Base-by-base conservation (phyloP, 768 basidiomycete genomes). In the Obba rivulosa region DNA sequence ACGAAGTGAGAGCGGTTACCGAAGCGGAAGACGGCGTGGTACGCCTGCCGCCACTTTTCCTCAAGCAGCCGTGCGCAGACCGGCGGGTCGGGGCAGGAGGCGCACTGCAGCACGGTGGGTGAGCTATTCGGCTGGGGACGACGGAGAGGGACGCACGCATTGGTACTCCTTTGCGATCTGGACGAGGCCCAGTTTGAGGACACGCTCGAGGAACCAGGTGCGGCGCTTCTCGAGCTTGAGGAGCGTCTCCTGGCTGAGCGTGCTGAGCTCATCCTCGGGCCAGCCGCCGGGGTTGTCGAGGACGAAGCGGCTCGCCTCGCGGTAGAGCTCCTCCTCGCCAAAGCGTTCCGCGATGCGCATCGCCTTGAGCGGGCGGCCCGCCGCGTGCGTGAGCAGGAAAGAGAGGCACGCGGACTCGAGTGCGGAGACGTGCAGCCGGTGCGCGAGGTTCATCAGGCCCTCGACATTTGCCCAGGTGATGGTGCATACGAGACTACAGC, bases 391-490 rank as follows among this genome's bases (percentile, higher is more conserved):
- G 40, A 96, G 78, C 24, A 97, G 77, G 67, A 96, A 97, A 3
- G 79, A 81, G 24, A 89, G 76, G 65, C 92, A 95, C 60, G 89
- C 82, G 37, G 78, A 77, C 60, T 91, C 87, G 35, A 96, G 73
- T 2, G 86, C 71, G 2, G 88, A 83, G 4, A 90, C 87, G 53
- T 87, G 87, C 47, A 95, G 81, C 61, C 92, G 94, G 66, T 89
- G 83, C 2, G 91, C 83, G 18, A 95, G 85, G 60, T 93, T 90
- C 81, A 93, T 87, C 36, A 92, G 76, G 35, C 85, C 85, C 57
- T 91, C 92, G 22, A 92, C 94, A 63, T 96, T 96, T 57, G 90
- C 88, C 91, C 93, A 97, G 0, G 90, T 87, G 46, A 95, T 92
- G 8, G 89, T 89, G 68, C 92, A 95, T 54, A 92, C 87, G 46